Base-by-base conservation (phyloP, 495 filamentous ascomycete genomes). In the Hypomontagnella monticulosa region DNA sequence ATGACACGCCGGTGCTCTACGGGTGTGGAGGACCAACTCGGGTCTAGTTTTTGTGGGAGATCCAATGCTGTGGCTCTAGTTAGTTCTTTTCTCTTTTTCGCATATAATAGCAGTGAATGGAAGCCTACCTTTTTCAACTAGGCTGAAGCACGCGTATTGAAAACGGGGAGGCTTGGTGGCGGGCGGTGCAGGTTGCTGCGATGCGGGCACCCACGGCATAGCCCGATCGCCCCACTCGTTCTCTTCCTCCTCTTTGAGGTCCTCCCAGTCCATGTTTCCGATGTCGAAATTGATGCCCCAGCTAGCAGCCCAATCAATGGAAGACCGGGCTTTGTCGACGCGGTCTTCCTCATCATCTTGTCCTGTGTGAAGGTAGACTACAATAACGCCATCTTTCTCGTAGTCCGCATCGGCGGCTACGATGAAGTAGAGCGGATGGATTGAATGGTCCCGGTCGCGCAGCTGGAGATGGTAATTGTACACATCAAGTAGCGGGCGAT, bases 401-500 rank as follows among this genome's bases (percentile, higher is more conserved):
- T 12, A 47, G 19, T 47, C 43, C 3, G 19, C 43, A 10, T 47
- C 43, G 5, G 20, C 8, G 19, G 43, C 43, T 10, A 47, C 43
- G 43, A 47, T 47, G 43, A 47, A 47, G 43, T n/a, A 47, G 7
- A 47, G 43, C 10, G 43, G 43, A 20, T 47, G 43, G 19, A 30
- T 32, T 12, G 43, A 47, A 9, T 23, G 43, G 23, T 47, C 43
- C 20, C n/a, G 43, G 43, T 47, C 43, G 10, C 43, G 43, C 5
- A 47, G 43, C 10, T 23, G 20, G 19, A 32, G 4, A 19, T 47
- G 43, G 43, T 23, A 47, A 12, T 23, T 20, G 43, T 30, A 47
- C 18, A 47, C 14, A 12, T 47, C 43, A 2, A 10, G 43, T 4
- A 47, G 43, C 9, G 43, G 43, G 9, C 43, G 43, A 11, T 47